Conservation (phyloP, 352 stramenopile species). For the Phytophthora pinifolia region DNA sequence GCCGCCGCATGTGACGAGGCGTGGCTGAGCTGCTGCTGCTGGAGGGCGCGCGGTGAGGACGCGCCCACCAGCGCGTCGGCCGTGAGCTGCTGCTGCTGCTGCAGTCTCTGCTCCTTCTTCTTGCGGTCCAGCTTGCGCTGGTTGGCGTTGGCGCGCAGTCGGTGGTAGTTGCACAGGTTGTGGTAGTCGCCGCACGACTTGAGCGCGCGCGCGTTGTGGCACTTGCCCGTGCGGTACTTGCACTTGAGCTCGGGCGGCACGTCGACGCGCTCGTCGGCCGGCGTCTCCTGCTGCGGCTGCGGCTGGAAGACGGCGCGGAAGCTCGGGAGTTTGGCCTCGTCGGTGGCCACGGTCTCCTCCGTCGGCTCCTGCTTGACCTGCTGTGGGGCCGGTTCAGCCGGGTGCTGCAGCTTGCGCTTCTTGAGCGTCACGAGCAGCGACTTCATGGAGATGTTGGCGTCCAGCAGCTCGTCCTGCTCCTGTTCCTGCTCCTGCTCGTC, state of each 20-base stretch:
- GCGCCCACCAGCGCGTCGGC: slow-evolving; percentile 19
- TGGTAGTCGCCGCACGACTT: slow-evolving; percentile 82
- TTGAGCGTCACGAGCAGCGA: slow-evolving; percentile 69
- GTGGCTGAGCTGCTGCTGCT: slow-evolving; percentile 13
- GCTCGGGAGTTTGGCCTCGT: slow-evolving; percentile 47
- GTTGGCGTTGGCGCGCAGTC: slow-evolving; percentile 76
- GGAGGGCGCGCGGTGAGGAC: slow-evolving; percentile 4
- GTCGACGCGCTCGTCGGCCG: background rate
- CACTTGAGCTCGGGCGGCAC: slow-evolving; percentile 57
- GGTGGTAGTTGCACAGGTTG: slow-evolving; percentile 85
- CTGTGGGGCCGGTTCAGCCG: background rate
- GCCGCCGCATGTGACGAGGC: slow-evolving; percentile 44
- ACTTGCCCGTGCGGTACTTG: slow-evolving; percentile 86
- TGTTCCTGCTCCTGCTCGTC: slow-evolving; percentile 11
- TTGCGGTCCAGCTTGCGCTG: slow-evolving; percentile 84
- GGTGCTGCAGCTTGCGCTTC: slow-evolving; percentile 48
- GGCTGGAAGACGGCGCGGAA: slow-evolving; percentile 68
- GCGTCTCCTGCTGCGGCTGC: slow-evolving; percentile 8
- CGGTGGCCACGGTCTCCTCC: slow-evolving; percentile 11
- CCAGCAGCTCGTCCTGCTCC: slow-evolving; percentile 27
- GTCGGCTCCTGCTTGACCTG: slow-evolving; percentile 4
- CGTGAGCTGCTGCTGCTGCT: slow-evolving; percentile 40
- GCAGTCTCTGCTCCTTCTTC: slow-evolving; percentile 69
- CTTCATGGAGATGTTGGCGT: slow-evolving; percentile 66
- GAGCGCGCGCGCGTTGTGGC: slow-evolving; percentile 63